phyloP scores from a whole-genome alignment of 2,329 filamentous ascomycete species.

The Ploettnerulaceae sp. region DNA sequence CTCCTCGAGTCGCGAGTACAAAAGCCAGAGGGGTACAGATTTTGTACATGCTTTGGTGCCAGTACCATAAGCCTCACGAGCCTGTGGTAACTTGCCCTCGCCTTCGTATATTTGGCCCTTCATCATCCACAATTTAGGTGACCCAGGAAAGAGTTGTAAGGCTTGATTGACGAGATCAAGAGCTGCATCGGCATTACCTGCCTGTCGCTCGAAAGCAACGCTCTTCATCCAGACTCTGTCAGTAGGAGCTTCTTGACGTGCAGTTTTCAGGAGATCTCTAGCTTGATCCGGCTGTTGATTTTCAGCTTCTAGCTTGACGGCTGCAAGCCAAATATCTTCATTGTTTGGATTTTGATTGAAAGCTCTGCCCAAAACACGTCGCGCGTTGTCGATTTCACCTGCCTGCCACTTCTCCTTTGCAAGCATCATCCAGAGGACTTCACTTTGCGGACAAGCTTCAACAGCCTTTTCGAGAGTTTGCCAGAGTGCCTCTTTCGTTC shows the following conservation, averaged over 20 bases:
- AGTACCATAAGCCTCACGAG: constrained; percentile 81
- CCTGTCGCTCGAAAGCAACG: constrained; percentile 85
- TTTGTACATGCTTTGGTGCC: constrained; percentile 83
- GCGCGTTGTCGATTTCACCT: constrained; percentile 80
- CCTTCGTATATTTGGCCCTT: constrained; percentile 97
- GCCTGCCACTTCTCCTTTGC: constrained; percentile 92
- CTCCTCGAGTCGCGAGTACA: constrained; percentile 86
- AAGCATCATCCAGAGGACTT: constrained; percentile 92
- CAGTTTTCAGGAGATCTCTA: constrained; percentile 72
- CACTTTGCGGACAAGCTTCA: constrained; percentile 85
- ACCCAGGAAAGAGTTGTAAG: constrained; percentile 77
- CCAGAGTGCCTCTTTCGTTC: constrained; percentile 76
- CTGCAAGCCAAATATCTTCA: constrained; percentile 95
- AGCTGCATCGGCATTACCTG: constrained; percentile 72
- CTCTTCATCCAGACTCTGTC: constrained; percentile 98
- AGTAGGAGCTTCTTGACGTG: constrained; percentile 83
- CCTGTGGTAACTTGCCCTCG: constrained; percentile 72
- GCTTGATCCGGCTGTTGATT: constrained; percentile 79
- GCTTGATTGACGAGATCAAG: constrained; percentile 85
- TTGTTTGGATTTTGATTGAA: constrained; percentile 96
- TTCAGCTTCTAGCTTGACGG: constrained; percentile 93
- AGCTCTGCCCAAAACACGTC: constrained; percentile 77
- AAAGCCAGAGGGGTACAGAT: constrained; percentile 82
- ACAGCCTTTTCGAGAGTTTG: constrained; percentile 87
- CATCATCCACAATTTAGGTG: constrained; percentile 94